These are phyloP conservation scores for Populus ilicifolia DNA, from an alignment of 345 rosid genomes.

Conservation along the genomic window DNA sequence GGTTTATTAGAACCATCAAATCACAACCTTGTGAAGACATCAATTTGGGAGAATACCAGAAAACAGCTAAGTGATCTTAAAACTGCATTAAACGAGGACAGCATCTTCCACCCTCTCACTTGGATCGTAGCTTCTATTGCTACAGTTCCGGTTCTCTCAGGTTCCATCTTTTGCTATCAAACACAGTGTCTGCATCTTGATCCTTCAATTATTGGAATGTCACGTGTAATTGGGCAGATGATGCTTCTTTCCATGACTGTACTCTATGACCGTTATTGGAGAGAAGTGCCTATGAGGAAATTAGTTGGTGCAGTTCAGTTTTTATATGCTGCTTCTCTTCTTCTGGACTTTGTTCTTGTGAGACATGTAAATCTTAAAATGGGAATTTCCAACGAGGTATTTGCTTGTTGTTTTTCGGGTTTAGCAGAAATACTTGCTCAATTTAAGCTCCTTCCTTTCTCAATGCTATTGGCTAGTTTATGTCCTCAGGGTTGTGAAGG, in stretches of 20 bases:
- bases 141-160: conserved; percentile 67
- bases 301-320: conserved; percentile 51
- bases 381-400: conserved; percentile 67
- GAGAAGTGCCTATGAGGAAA: conserved; percentile 62
- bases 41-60: conserved; percentile 42
- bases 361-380: conserved; percentile 58
- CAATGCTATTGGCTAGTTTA: conserved; percentile 53
- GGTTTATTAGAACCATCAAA: conserved; percentile 39
- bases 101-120: conserved; percentile 48
- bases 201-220: conserved; percentile 72
- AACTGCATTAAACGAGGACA: conserved; percentile 51
- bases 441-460: conserved; percentile 79
- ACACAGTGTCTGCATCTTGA: conserved; percentile 68
- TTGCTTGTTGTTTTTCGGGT: conserved; percentile 65
- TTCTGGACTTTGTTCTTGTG: conserved; percentile 66
- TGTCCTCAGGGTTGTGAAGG: conserved; percentile 90
- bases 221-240: conserved; percentile 72
- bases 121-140: conserved; percentile 75
- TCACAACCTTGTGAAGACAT: conserved; percentile 15
- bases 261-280: conserved; percentile 59
- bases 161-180: conserved; percentile 81
- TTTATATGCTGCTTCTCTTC: conserved; percentile 57
- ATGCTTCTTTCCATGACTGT: conserved; percentile 58
- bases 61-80: conserved; percentile 50
- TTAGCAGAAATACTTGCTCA: conserved; percentile 74